phyloP scores from a whole-genome alignment of 805 yeast species.

The Kuraishia hungarica region DNA sequence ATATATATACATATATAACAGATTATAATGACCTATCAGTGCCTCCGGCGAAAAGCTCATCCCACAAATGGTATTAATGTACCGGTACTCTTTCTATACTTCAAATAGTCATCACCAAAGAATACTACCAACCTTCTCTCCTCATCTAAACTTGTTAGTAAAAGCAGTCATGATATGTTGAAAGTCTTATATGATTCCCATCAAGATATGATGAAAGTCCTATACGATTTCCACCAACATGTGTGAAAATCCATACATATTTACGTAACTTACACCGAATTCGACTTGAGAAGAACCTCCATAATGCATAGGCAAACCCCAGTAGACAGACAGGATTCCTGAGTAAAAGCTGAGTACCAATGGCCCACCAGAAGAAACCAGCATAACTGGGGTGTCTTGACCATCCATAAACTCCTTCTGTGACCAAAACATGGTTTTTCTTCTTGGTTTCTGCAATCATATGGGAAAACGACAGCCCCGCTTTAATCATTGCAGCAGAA shows the following conservation, averaged over 20 bases:
- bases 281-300: conserved; percentile 60
- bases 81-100: conserved; percentile 39
- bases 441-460: conserved; percentile 47
- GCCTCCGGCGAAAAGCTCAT: too few relatives aligned
- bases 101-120: conserved; percentile 59
- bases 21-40: too few relatives aligned
- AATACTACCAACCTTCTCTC: conserved; percentile 57
- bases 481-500: conserved; percentile 78
- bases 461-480: conserved; percentile 83
- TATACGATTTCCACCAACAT: too few relatives aligned
- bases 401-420: conserved; percentile 58
- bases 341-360: conserved; percentile 72
- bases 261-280: conserved; percentile 31
- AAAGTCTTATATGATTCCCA: too few relatives aligned
- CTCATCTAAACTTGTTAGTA: conserved; percentile 31
- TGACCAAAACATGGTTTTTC: conserved; percentile 58
- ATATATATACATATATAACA: too few relatives aligned
- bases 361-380: conserved; percentile 91
- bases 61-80: conserved; percentile 62
- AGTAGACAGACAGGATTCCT: conserved; percentile 53
- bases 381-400: conserved; percentile 86
- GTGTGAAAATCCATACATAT: too few relatives aligned
- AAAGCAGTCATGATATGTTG: too few relatives aligned
- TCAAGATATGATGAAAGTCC: too few relatives aligned
- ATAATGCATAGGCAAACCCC: conserved; percentile 49